Conservation (phyloP, 2,329 filamentous ascomycete species). For the Cladosporium colombiae region DNA sequence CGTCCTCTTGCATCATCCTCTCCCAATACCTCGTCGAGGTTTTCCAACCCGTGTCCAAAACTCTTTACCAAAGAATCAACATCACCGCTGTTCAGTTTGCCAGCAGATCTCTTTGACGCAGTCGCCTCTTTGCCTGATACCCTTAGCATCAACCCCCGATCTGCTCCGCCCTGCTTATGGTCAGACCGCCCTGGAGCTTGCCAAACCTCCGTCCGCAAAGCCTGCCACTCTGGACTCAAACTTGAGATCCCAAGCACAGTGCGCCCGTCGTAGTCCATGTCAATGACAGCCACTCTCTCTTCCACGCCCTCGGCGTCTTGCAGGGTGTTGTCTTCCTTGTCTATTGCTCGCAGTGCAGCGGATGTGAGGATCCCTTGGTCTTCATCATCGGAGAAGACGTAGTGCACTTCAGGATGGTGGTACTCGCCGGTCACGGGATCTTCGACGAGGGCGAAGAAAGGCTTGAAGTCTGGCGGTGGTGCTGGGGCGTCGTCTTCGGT, state of each 20-base stretch:
- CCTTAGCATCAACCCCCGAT: slow-evolving; percentile 59
- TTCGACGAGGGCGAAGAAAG: slow-evolving; percentile 83
- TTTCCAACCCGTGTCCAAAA: slow-evolving; percentile 40
- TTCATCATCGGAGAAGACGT: slow-evolving; percentile 92
- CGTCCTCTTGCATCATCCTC: slow-evolving; percentile 53
- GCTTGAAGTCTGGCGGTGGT: slow-evolving; percentile 58
- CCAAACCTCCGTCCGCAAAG: slow-evolving; percentile 55
- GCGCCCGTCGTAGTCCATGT: slow-evolving; percentile 49
- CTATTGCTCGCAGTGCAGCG: slow-evolving; percentile 59
- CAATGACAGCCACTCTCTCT: slow-evolving; percentile 60
- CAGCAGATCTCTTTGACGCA: slow-evolving; percentile 31
- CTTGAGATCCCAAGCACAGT: slow-evolving; percentile 69
- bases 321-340: slow-evolving; percentile 43
- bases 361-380: slow-evolving; percentile 64
- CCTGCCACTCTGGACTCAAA: slow-evolving; percentile 73
- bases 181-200: slow-evolving; percentile 61
- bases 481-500: not conserved
- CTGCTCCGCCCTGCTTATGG: slow-evolving; percentile 27
- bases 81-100: slow-evolving; percentile 34
- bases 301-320: slow-evolving; percentile 28
- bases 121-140: slow-evolving; percentile 54
- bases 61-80: slow-evolving; percentile 41
- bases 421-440: slow-evolving; percentile 73
- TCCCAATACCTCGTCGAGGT: slow-evolving; percentile 39
- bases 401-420: slow-evolving; percentile 83